Base-by-base conservation (phyloP, 192 early-diverging fungal genomes). In the Pilobolus umbonatus region DNA sequence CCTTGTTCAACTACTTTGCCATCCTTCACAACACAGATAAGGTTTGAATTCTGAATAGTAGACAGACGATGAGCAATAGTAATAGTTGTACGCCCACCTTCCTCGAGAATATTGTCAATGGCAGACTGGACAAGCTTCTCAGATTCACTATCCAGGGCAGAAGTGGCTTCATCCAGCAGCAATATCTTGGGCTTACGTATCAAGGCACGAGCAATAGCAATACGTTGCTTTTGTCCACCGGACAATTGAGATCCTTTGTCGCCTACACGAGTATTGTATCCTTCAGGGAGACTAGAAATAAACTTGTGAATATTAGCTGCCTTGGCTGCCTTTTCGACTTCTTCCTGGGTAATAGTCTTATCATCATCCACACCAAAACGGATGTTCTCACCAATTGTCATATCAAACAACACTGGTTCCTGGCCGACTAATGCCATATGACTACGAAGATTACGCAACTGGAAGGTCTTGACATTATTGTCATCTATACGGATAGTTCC, bases 391-490 rank as follows among this genome's bases (percentile, higher is more conserved):
- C 77, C 79, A 60, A 98, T 88, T 24, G 84, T 78, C 67, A 90
- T 73, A 74, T 94, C 89, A 63, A 96, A 95, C 35, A 98, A 68
- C 35, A 90, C 82, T 4, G 95, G 95, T 75, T 96, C 94, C 68
- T 98, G 95, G 22, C 87, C 86, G 10, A 98, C 95, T n/a, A 98
- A 72, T 15, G 91, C 87, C 76, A 94, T 71, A 57, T 80, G 80
- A 24, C 60, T 38, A 51, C 95, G 85, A 22, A 96, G 74, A 36
- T 84, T 79, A n/a, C 61, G 55, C 7, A 93, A 32, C 29, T 83
- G 77, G 77, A 86, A 88, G 44, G 80, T 60, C 5, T 71, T 61
- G 26, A 94, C 75, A 49, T 83, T 67, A 5, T 71, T 67, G 44
- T 68, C 67, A 51, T 94, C 86, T 38, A 92, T 66, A 7, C 39